Base-by-base conservation (phyloP, 1,284 basidiomycete genomes). In the Malassezia restricta region DNA sequence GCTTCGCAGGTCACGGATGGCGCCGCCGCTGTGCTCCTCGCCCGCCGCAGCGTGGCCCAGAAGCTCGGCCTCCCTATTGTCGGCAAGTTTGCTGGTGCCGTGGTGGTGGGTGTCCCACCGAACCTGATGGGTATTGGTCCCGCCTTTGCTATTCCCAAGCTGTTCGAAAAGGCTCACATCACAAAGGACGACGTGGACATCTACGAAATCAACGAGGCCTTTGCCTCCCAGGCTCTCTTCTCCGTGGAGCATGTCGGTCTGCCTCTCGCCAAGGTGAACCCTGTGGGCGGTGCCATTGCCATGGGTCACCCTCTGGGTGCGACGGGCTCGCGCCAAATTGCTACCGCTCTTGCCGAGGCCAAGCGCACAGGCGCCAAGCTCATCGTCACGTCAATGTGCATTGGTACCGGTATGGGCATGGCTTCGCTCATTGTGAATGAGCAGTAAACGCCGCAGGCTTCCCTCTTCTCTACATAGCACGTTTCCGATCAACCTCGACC, bases 1-100 rank as follows among this genome's bases (percentile, higher is more conserved):
- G 87, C 90, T 1, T 90, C 86, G 24, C 91, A 95, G 74, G 83
- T 98, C 43, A 90, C 88, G n/a, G 94, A 99, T 69, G 92, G 92
- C 57, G 92, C 92, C 20, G 89, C 91, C 43, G 91, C 91, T 0
- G 90, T 96, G 44, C 76, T 98, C 50, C 83, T 96, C 52, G 80
- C 87, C 32, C 81, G 88, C 56, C 82, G 92, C 51, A 86, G 84
- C 28, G 81, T 84, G 33, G 92, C 92, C 15, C 84, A 86, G 76
- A 85, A 84, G 68, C 83, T 92, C 58, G 85, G 87, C 40, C 79
- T 98, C 35, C 88, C 89, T 42, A 85, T 98, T 69, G 58, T 92
- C 53, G 94, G 87, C 76, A 96, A 96, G 78, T 96, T 83, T 74
- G 83, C 91, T 68, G 79, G 80, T 38, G 82, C 84, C 6, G 78